Conservation (phyloP, 768 basidiomycete species). For the Hypholoma fasciculare region DNA sequence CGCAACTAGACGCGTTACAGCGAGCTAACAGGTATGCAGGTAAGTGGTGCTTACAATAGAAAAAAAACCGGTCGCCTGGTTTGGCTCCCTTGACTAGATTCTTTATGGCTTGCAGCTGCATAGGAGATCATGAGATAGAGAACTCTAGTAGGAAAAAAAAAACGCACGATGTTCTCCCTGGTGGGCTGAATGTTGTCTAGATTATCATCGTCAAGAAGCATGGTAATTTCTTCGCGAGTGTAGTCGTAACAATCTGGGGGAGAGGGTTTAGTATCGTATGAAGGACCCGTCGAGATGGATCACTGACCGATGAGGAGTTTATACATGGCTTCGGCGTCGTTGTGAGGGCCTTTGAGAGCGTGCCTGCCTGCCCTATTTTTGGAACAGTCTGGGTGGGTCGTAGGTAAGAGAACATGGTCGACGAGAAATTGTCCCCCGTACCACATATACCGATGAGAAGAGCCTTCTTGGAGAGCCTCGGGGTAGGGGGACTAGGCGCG, state of each 20-base stretch:
- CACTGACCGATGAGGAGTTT: neutral
- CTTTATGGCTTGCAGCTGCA: neutral
- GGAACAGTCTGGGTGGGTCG: neutral
- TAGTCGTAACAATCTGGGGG: neutral
- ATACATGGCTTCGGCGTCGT: neutral
- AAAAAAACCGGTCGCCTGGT: neutral
- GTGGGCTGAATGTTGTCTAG: neutral
- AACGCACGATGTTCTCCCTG: neutral
- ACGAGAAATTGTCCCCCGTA: neutral
- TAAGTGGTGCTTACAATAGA: neutral
- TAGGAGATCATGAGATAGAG: neutral
- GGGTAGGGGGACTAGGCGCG: neutral
- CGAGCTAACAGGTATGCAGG: neutral
- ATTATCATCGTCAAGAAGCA: neutral
- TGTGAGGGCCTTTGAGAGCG: constrained; percentile 2
- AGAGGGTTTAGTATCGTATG: neutral
- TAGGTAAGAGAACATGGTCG: neutral
- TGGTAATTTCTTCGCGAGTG: neutral
- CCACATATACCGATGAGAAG: constrained; percentile 1
- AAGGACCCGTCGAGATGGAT: neutral
- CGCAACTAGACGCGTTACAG: neutral
- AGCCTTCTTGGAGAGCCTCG: neutral
- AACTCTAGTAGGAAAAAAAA: neutral
- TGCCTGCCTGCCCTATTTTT: neutral
- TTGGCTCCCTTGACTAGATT: neutral